These are phyloP conservation scores for Apiospora pterosperma DNA, from an alignment of 2,329 filamentous ascomycete genomes.

Conservation along the genomic window DNA sequence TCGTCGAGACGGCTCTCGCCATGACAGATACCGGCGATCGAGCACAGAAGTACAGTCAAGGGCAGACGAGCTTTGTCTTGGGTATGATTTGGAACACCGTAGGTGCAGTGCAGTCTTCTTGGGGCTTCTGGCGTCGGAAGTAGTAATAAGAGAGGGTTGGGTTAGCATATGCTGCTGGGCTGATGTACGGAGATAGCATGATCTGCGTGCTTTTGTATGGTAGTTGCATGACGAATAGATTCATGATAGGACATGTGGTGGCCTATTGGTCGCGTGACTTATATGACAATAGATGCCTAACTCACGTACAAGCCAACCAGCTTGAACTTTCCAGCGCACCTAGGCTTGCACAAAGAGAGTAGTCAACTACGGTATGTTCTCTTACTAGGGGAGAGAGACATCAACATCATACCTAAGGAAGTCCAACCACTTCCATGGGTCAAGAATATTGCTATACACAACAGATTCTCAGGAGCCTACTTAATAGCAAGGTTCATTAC, in stretches of 20 bases:
- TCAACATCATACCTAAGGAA: not conserved
- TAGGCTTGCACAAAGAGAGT: not conserved
- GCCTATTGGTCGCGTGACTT: not conserved
- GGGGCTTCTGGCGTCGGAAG: not conserved
- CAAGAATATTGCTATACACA: too few relatives aligned
- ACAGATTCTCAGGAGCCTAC: too few relatives aligned
- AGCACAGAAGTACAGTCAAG: constrained; percentile 37
- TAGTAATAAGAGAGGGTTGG: not conserved
- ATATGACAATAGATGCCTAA: not conserved
- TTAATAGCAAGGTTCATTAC: too few relatives aligned
- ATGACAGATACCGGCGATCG: constrained; percentile 49
- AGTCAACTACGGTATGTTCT: not conserved
- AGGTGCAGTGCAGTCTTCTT: constrained; percentile 27
- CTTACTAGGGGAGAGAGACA: too few relatives aligned
- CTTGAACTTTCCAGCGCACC: not conserved
- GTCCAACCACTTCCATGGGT: not conserved
- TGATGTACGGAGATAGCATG: not conserved
- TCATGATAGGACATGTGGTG: not conserved
- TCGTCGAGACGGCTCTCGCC: constrained; percentile 41
- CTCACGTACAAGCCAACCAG: not conserved
- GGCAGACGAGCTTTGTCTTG: constrained; percentile 30
- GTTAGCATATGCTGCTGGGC: not conserved
- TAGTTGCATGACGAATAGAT: not conserved
- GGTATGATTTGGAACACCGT: constrained; percentile 35
- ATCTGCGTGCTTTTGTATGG: not conserved